Evolutionary conservation across 2,329 filamentous ascomycete species (phyloP).

Genomic region (Xenosphaeropsis pyriputrescens): DNA sequence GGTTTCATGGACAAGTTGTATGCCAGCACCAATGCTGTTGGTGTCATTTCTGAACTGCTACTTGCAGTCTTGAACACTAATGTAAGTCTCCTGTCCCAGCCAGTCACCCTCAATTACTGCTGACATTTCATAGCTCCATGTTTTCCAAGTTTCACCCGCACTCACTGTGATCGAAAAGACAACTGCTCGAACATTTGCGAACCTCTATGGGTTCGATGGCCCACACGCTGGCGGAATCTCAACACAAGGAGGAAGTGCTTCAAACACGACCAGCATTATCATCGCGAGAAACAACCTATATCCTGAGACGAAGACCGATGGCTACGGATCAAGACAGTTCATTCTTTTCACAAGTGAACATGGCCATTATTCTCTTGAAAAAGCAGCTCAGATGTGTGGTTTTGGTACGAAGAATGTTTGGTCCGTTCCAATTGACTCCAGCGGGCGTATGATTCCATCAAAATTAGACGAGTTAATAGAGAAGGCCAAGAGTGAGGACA

Average conservation of each 20-base stretch:
- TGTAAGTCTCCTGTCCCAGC: constrained; percentile 24
- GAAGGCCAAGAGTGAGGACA: constrained; percentile 47
- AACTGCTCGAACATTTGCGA: constrained; percentile 58
- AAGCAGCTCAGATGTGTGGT: constrained; percentile 82
- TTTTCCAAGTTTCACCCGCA: constrained; percentile 86
- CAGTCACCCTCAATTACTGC: not conserved
- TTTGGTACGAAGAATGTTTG: constrained; percentile 65
- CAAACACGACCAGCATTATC: constrained; percentile 74
- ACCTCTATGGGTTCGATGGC: constrained; percentile 61
- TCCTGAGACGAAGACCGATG: constrained; percentile 59
- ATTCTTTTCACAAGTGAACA: constrained; percentile 80
- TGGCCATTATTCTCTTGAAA: constrained; percentile 90
- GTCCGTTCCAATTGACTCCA: constrained; percentile 55
- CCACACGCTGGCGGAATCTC: constrained; percentile 52
- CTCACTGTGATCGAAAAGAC: constrained; percentile 79
- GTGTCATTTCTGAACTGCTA: constrained; percentile 72
- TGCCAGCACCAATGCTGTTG: constrained; percentile 74
- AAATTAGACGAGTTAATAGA: constrained; percentile 49
- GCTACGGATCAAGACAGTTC: constrained; percentile 52
- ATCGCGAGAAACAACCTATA: constrained; percentile 79
- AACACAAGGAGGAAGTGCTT: constrained; percentile 67
- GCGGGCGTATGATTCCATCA: constrained; percentile 55
- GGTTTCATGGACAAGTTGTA: constrained; percentile 95
- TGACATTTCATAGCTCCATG: constrained; percentile 45
- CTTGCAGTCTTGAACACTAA: constrained; percentile 86